phyloP scores from a whole-genome alignment of 2,329 filamentous ascomycete species.

The Penicillium expansum region DNA sequence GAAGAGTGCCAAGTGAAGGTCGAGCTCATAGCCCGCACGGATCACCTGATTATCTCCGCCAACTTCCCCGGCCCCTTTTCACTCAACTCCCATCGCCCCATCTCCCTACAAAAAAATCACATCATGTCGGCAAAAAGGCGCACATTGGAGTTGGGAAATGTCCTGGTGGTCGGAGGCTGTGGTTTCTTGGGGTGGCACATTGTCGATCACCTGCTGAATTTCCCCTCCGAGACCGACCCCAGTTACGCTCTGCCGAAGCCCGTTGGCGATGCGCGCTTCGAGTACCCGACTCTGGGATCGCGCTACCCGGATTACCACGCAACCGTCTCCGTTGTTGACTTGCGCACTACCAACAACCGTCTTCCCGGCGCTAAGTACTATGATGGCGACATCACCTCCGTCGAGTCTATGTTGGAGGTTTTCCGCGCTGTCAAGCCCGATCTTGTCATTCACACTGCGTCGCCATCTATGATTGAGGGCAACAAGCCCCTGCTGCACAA shows the following conservation, averaged over 20 bases:
- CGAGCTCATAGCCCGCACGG: slow-evolving; percentile 7
- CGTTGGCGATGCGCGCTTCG: slow-evolving; percentile 36
- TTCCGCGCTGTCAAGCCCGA: slow-evolving; percentile 69
- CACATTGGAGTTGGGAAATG: slow-evolving; percentile 58
- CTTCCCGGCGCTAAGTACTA: slow-evolving; percentile 62
- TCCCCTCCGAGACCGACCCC: slow-evolving; percentile 49
- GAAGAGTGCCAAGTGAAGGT: neutral
- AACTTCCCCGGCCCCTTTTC: slow-evolving; percentile 20
- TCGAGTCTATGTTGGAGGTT: slow-evolving; percentile 57
- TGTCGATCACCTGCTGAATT: slow-evolving; percentile 67
- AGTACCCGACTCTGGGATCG: slow-evolving; percentile 36
- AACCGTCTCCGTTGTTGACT: slow-evolving; percentile 68
- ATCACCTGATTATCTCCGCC: slow-evolving; percentile 17
- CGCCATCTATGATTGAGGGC: slow-evolving; percentile 56
- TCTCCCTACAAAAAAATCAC: slow-evolving; percentile 1
- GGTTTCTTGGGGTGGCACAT: slow-evolving; percentile 83
- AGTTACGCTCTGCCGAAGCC: slow-evolving; percentile 39
- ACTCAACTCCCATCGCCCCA: neutral
- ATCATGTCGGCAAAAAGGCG: slow-evolving; percentile 33
- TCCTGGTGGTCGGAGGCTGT: slow-evolving; percentile 78
- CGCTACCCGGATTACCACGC: slow-evolving; percentile 46
- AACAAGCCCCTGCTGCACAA: slow-evolving; percentile 65
- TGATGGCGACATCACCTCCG: slow-evolving; percentile 74
- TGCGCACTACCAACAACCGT: slow-evolving; percentile 68
- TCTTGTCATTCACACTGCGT: slow-evolving; percentile 88